Conservation (phyloP, 768 basidiomycete species). For the Baorangia bicolor region DNA sequence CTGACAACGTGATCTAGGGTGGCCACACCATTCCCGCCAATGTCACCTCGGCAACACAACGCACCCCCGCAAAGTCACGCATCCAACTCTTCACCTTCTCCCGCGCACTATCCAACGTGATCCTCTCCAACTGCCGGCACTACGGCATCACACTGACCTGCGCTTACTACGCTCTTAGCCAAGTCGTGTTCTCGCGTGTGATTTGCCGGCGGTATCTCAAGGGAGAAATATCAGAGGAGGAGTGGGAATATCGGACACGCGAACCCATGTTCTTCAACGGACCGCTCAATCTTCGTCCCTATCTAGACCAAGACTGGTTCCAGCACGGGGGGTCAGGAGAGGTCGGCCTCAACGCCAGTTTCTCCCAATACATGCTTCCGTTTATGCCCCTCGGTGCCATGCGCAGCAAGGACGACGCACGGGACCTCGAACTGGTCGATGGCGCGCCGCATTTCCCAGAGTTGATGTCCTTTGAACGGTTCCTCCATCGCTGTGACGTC, state of each 20-base stretch:
- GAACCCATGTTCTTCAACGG: slow-evolving; percentile 52
- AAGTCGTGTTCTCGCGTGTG: slow-evolving; percentile 49
- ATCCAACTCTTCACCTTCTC: slow-evolving; percentile 25
- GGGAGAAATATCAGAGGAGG: slow-evolving; percentile 45
- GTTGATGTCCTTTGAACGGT: slow-evolving; percentile 44
- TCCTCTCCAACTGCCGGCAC: slow-evolving; percentile 39
- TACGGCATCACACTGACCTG: slow-evolving; percentile 48
- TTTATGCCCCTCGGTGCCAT: slow-evolving; percentile 42
- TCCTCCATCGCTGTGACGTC: slow-evolving; percentile 42
- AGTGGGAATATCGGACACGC: slow-evolving; percentile 50
- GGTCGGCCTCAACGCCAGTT: slow-evolving; percentile 42
- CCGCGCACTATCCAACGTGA: slow-evolving; percentile 26
- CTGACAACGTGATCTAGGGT: slow-evolving; percentile 35
- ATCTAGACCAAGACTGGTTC: slow-evolving; percentile 46
- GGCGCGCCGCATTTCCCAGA: slow-evolving; percentile 38
- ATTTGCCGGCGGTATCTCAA: slow-evolving; percentile 43
- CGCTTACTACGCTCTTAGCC: slow-evolving; percentile 47
- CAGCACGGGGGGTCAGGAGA: slow-evolving; percentile 41
- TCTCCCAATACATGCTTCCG: slow-evolving; percentile 43
- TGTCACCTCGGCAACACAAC: slow-evolving; percentile 34
- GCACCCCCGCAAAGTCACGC: slow-evolving; percentile 42
- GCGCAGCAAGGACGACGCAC: slow-evolving; percentile 1
- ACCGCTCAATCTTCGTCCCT: slow-evolving; percentile 50
- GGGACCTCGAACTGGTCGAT: slow-evolving; percentile 34
- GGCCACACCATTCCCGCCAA: slow-evolving; percentile 52